phyloP scores from a whole-genome alignment of 1,284 basidiomycete species.

The Cutaneotrichosporon sp. region DNA sequence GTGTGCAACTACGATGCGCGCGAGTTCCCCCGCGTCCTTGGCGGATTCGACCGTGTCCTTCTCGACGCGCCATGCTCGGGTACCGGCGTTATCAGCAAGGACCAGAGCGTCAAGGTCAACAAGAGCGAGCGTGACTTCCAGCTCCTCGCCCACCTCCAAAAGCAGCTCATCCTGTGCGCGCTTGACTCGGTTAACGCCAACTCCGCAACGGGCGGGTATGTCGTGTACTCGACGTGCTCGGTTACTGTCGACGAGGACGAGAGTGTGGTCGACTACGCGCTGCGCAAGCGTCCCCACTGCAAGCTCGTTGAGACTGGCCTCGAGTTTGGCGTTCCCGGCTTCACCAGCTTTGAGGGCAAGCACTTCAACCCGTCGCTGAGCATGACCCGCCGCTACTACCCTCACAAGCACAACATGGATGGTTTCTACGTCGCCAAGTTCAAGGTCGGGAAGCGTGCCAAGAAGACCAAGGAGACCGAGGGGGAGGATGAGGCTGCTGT shows the following conservation, averaged over 20 bases:
- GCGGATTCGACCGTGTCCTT: conserved; percentile 94
- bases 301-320: conserved; percentile 91
- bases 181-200: conserved; percentile 91
- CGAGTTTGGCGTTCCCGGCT: conserved; percentile 90
- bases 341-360: conserved; percentile 86
- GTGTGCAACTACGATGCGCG: conserved; percentile 97
- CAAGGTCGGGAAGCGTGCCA: conserved; percentile 78
- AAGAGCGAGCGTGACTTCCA: conserved; percentile 97
- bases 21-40: conserved; percentile 99
- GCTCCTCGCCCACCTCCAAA: conserved; percentile 92
- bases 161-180: conserved; percentile 96
- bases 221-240: conserved; percentile 98
- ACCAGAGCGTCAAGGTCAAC: conserved; percentile 94
- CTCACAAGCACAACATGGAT: conserved; percentile 66
- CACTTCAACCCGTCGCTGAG: conserved; percentile 75
- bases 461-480: conserved; percentile 56
- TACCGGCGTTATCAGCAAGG: conserved; percentile 97
- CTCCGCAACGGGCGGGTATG: conserved; percentile 86
- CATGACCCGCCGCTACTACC: conserved; percentile 64
- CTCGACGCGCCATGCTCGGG: conserved; percentile 97
- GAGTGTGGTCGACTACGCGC: conserved; percentile 96
- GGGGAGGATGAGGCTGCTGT: conserved; percentile 35
- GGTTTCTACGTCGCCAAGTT: conserved; percentile 99
- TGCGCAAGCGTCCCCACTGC: conserved; percentile 92
- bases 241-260: conserved; percentile 99